phyloP scores from a whole-genome alignment of 306 rosid species.

The Rubus parviflorus region DNA sequence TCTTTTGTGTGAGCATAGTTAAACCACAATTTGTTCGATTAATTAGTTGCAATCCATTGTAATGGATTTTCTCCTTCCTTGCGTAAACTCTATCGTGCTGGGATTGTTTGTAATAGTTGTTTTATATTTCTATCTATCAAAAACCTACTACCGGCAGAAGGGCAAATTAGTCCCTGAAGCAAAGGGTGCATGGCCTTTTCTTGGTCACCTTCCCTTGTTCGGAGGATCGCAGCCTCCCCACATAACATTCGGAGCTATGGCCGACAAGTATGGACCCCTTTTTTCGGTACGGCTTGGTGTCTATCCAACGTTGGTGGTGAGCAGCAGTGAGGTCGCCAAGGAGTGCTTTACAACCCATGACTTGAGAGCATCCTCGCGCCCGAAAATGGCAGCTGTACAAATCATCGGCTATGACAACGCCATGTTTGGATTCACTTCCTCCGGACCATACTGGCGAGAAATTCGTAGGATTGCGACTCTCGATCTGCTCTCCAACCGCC shows the following conservation, averaged over 20 bases:
- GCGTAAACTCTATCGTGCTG: neutral
- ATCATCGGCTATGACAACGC: neutral
- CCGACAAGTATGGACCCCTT: neutral
- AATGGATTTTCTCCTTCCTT: neutral
- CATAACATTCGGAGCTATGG: neutral
- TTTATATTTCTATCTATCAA: neutral
- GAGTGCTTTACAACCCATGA: neutral
- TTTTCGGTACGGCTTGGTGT: neutral
- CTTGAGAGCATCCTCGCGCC: neutral
- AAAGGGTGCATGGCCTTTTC: neutral
- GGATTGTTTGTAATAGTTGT: neutral
- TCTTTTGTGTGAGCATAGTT: neutral
- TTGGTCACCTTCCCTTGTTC: constrained; percentile 2
- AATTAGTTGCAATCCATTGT: neutral
- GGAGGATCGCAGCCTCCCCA: constrained; percentile 1
- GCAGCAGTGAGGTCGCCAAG: neutral
- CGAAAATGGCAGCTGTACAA: neutral
- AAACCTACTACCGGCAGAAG: neutral
- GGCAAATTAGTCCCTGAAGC: neutral
- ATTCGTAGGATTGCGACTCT: neutral
- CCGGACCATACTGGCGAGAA: neutral
- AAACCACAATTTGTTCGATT: neutral
- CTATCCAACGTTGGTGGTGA: neutral
- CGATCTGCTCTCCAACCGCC: constrained; percentile 1
- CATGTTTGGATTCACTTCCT: neutral